Base-by-base conservation (phyloP, 129 eudicot species). In the Sambucus nigra region DNA sequence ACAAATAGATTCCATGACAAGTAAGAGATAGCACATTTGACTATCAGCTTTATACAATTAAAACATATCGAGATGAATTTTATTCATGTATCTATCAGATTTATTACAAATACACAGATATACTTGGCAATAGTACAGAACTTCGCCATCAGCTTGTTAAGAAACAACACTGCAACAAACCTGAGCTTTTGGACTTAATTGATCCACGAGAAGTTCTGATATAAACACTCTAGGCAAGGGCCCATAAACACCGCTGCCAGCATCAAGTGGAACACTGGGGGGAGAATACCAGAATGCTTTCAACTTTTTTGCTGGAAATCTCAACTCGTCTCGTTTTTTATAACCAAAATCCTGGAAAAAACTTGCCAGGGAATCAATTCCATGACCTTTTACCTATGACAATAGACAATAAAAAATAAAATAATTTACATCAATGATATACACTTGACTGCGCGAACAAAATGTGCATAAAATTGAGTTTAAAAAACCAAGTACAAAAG, bases 211-310 rank as follows among this genome's bases (percentile, higher is more conserved):
- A 67, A 91, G 99, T 66, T 91, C 94, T 0, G 99, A 91, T 68
- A 91, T 82, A 51, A 91, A 91, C 55, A 91, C 65, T 61, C 99
- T 72, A 20, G 99, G 99, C 63, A 91, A 75, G 14, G 95, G 99
- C 21, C 99, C 99, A 65, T 74, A 61, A 47, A 80, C 63, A 18
- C 94, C 75, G 21, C 70, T 60, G 29, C 75, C 76, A 24, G 61
- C 73, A 62, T 53, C 68, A 17, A 17, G 14, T 31, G 67, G 60
- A 59, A 25, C 27, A 45, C 25, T 35, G 2, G 98, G 98, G 12
- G 99, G 99, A 31, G 99, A 76, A 72, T 79, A 91, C 99, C 99
- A 91, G 53, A 71, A 63, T 1, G 99, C 99, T 65, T 77, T 91
- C 57, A 91, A 26, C 73, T 91, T 91, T 67, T 91, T 91, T 23